These are phyloP conservation scores for Serendipita sp. DNA, from an alignment of 768 basidiomycete species.

Conservation along the genomic window DNA sequence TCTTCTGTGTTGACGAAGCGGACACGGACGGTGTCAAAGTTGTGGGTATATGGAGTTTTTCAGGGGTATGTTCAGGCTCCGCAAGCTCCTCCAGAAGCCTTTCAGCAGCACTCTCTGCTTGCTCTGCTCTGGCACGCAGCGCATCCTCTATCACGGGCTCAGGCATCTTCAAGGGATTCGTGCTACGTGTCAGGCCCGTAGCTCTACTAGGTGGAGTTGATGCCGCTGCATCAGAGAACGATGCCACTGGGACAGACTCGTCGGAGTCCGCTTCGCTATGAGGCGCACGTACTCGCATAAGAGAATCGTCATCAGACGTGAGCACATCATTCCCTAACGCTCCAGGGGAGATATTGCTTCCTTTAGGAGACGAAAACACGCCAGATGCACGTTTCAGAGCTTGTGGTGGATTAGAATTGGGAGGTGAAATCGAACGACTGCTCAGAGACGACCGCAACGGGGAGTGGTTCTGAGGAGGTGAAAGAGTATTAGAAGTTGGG, in stretches of 20 bases:
- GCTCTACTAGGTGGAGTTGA: not conserved
- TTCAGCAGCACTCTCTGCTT: constrained; percentile 86
- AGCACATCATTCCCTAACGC: not conserved
- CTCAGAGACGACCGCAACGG: not conserved
- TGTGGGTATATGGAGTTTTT: constrained; percentile 33
- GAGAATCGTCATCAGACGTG: not conserved
- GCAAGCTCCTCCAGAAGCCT: constrained; percentile 64
- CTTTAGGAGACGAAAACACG: not conserved
- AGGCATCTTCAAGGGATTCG: constrained; percentile 14
- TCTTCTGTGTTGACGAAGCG: not conserved
- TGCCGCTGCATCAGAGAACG: not conserved
- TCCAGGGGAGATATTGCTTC: not conserved
- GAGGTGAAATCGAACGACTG: not conserved
- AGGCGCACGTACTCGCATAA: not conserved
- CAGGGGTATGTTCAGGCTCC: constrained; percentile 46
- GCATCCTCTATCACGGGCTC: constrained; percentile 64
- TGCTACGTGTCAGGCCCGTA: not conserved
- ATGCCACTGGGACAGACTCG: not conserved
- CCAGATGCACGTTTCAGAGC: constrained; percentile 5
- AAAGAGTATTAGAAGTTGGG: constrained; percentile 7
- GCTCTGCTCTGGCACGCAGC: constrained; percentile 71
- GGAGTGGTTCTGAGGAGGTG: not conserved
- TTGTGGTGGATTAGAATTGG: not conserved
- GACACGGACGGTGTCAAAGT: constrained; percentile 27
- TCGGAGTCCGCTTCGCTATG: not conserved